Evolutionary conservation across 2,329 filamentous ascomycete genomes (phyloP).

Genomic region (Paraphoma chrysanthemicola): DNA sequence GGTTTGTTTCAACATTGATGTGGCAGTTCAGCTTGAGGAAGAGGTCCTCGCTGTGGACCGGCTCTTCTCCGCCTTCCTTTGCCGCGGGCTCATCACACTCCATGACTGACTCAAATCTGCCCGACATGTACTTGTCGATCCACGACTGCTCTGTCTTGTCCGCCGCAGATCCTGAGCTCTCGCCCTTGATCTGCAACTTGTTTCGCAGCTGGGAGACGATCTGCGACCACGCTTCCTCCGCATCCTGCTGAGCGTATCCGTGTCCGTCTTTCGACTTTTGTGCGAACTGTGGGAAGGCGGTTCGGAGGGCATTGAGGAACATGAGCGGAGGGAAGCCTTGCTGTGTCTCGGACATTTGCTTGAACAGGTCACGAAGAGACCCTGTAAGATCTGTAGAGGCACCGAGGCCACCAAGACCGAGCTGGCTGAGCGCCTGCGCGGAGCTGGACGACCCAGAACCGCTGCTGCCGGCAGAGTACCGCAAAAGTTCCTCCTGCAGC

Average conservation of each 20-base stretch:
- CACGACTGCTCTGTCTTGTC: conserved; percentile 67
- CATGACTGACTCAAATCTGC: conserved; percentile 77
- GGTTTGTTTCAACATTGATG: conserved; percentile 86
- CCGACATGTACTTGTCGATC: conserved; percentile 89
- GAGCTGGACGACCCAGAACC: conserved; percentile 32
- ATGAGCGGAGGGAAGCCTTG: conserved; percentile 82
- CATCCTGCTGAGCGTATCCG: conserved; percentile 96
- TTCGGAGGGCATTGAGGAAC: conserved; percentile 82
- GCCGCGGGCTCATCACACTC: conserved; percentile 85
- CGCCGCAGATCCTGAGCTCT: conserved; percentile 43
- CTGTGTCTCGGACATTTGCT: conserved; percentile 87
- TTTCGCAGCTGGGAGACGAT: conserved; percentile 83
- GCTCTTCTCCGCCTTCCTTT: conserved; percentile 74
- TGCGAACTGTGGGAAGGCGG: conserved; percentile 88
- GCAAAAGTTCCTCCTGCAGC: conserved; percentile 77
- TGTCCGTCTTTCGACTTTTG: conserved; percentile 82
- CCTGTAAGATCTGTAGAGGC: conserved; percentile 74
- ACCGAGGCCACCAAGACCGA: conserved; percentile 65
- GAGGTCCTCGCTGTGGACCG: conserved; percentile 70
- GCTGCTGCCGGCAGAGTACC: conserved; percentile 58
- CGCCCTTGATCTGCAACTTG: conserved; percentile 73
- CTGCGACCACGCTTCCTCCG: conserved; percentile 97
- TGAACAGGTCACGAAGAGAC: conserved; percentile 83
- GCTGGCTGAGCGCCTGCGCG: conserved; percentile 50
- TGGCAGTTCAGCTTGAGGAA: conserved; percentile 97